Base-by-base conservation (phyloP, 2,329 filamentous ascomycete species). In the Cytospora mali region DNA sequence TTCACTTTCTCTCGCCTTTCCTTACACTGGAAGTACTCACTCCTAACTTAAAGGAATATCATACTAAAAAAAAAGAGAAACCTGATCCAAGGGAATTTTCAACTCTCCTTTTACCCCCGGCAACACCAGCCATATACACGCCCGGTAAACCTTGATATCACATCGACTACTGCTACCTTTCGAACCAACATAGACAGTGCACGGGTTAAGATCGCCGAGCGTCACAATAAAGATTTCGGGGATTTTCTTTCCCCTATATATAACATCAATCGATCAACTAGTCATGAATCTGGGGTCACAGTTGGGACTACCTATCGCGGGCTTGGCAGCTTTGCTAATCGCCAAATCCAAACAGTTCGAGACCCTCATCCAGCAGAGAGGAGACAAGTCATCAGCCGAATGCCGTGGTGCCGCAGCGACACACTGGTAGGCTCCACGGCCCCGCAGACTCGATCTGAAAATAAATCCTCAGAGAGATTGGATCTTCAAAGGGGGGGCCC, bases 401-500 rank as follows among this genome's bases (percentile, higher is more conserved):
- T 13, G 14, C n/a, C n/a, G n/a, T n/a, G n/a, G n/a, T n/a, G 31
- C 31, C 31, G 31, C 9, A 33, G 14, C 31, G 31, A n/a, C n/a
- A n/a, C 39, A 49, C 35, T 64, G 50, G 53, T 6, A 28, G 39
- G 42, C 35, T 27, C 64, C 61, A 63, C 61, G 16, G 33, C 51
- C 62, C 62, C 53, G 55, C 55, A 52, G 18, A 35, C 27, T 51
- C 33, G 55, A 52, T 60, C 61, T 61, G 5, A 58, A 65, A 65
- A 65, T 65, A 65, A 59, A 55, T 31, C 42, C 56, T 46, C 18
- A 46, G 35, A 56, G 42, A 63, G 56, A 65, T 63, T 63, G 61
- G 61, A 61, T 63, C 53, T 51, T 58, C 61, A 55, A 57, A 53
- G 60, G 52, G 57, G 14, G 55, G 18, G 52, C 21, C 59, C 61